Base-by-base conservation (phyloP, 1,284 basidiomycete genomes). In the Ustilago vetiveriae region DNA sequence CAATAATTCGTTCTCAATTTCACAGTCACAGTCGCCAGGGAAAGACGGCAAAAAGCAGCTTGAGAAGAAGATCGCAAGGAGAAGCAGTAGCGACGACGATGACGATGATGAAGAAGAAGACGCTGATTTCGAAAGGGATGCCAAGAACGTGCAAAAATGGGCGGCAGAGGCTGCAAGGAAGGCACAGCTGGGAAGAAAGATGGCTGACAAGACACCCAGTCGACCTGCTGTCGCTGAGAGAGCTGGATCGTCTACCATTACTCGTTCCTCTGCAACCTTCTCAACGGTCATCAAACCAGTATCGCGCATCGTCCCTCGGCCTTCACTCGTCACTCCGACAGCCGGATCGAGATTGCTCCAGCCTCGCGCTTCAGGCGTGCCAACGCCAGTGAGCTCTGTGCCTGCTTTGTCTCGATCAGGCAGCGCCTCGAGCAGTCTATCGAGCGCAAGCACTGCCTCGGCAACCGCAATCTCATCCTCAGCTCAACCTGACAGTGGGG, bases 111-210 rank as follows among this genome's bases (percentile, higher is more conserved):
- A 54, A 2, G 43, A 55, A 4, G 46, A 56, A 13, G 42, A 58
- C 0, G 47, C 53, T 27, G 36, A 65, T 26, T 64, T 40, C 23
- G 50, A 65, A 26, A 19, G 45, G 24, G 54, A 65, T 9, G 44
- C 62, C 3, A 26, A 41, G 24, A 41, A 49, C 14, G 26, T 60
- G 26, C 63, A 59, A 32, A 59, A 55, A 21, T 59, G 63, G 63
- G 62, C 62, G 3, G 55, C 62, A 8, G 62, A 65, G 27, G 54
- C 62, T 32, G 55, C 62, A 7, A 48, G 46, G n/a, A 58, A 54
- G 37, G 50, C 50, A 3, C 62, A 53, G 33, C 42, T 57, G 4
- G 37, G 37, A 2, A 39, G 62, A 30, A 27, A 40, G 11, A 14
- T 26, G 10, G 22, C 22, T 3, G 44, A 35, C 1, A 65, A 58